Evolutionary conservation across 225 moss, liverwort and hornwort genomes (phyloP), one percentile per base, ranked within the genome.

Genomic region (Physcomitrium patens): DNA sequence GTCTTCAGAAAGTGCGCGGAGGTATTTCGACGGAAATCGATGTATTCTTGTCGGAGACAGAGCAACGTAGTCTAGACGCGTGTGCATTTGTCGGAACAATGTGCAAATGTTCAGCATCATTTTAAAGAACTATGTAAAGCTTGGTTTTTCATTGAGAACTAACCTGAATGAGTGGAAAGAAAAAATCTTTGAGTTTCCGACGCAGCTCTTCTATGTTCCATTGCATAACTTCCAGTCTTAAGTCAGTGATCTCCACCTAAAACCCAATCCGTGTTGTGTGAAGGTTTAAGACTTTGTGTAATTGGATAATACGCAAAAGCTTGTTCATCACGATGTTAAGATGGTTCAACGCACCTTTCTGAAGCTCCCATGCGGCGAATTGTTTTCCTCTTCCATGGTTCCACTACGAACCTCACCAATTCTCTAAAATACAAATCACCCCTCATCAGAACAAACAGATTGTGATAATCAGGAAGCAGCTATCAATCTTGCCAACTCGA

Each of bases 351-450:
- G 37, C 60, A 81, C 84, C 87, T 81, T 64, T 70, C 76, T 84
- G 81, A 87, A 87, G 73, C 84, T 87, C 10, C 81, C 81, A 9
- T 87, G 81, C 16, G 84, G 87, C 42, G 87, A 87, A 17, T 79
- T 78, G 65, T 79, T 81, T 50, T 79, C 81, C 77, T 87, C 87
- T 68, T 87, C 84, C 20, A 81, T 79, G 47, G 69, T 84, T 66
- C 81, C 78, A 62, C 75, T 50, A 61, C 81, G 76, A 41, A 69
- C 65, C 49, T 76, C 81, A 76, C 87, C 84, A 41, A 75, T 69
- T 66, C 19, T 84, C 87, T n/a, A 31, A 59, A 26, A 71, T 24
- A 80, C 64, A 79, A 3, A 44, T 15, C 5, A 28, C 54, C 50
- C 7, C 31, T 37, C 31, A 37, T 37, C 7, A 37, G 31, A 37